A percentile compares a stretch with the other conserved stretches of the same genome.
Conservation (phyloP, 192 early-diverging fungal species). For the Backusella liffmaniae region DNA sequence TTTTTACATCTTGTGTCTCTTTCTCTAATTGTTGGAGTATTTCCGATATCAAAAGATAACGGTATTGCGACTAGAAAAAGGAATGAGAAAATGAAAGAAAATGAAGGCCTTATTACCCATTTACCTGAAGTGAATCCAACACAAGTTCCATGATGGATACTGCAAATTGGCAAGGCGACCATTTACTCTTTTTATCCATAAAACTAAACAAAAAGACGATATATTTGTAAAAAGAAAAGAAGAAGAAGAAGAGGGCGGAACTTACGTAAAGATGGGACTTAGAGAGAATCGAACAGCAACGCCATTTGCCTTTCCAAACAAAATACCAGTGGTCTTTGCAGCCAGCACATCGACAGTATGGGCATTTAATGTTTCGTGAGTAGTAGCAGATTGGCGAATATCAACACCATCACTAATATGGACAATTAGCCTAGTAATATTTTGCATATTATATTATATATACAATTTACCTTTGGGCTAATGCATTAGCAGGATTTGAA, state of each 20-base stretch:
- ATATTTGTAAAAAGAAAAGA: neutral
- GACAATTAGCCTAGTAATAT: neutral
- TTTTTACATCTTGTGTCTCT: conserved; percentile 10
- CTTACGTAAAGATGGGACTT: conserved; percentile 24
- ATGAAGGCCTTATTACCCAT: neutral
- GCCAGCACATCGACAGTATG: conserved; percentile 12
- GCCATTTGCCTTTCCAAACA: conserved; percentile 18
- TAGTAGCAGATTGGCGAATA: conserved; percentile 8
- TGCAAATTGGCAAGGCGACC: conserved; percentile 36
- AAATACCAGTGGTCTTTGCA: conserved; percentile 1
- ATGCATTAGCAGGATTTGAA: neutral
- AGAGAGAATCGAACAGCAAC: conserved; percentile 17
- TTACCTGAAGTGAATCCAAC: conserved; percentile 36
- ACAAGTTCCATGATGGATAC: conserved; percentile 25
- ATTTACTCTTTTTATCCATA: conserved; percentile 24
- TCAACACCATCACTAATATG: neutral
- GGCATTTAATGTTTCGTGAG: conserved; percentile 9
- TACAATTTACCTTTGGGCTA: conserved; percentile 10
- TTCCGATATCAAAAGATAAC: conserved; percentile 50
- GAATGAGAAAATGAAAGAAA: neutral
- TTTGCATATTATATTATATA: too few species aligned
- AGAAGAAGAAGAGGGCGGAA: neutral
- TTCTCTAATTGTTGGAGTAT: conserved; percentile 43
- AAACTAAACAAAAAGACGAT: conserved; percentile 15
- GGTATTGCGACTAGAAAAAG: conserved; percentile 44